These are phyloP conservation scores for Pluteus cervinus DNA, from an alignment of 768 basidiomycete genomes.

Conservation along the genomic window DNA sequence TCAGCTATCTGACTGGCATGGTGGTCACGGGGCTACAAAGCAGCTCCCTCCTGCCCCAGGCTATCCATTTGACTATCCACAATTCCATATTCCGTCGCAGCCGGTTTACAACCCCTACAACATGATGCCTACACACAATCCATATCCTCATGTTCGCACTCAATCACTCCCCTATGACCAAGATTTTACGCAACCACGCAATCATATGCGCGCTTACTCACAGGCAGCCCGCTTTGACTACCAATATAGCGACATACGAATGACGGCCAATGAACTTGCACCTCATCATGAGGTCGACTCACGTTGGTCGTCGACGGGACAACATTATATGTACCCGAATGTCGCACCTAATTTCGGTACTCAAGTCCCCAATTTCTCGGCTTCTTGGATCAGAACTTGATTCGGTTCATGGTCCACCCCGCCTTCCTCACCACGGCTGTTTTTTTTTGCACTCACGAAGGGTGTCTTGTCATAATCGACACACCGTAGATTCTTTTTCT, in stretches of 20 bases:
- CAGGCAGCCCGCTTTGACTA: conserved; percentile 55
- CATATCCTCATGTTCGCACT: conserved; percentile 45
- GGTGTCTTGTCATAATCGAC: conserved; percentile 23
- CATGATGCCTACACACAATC: conserved; percentile 26
- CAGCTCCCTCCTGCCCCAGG: conserved; percentile 29
- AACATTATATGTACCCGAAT: conserved; percentile 35
- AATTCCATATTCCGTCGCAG: conserved; percentile 24
- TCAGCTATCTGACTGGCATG: conserved; percentile 33
- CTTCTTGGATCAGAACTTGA: conserved; percentile 16
- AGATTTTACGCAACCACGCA: conserved; percentile 37
- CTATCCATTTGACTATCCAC: conserved; percentile 32
- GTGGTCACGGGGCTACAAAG: conserved; percentile 29
- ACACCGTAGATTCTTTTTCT: conserved; percentile 18
- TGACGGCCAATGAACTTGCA: conserved; percentile 37
- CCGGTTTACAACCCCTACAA: conserved; percentile 31
- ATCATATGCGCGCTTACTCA: conserved; percentile 55
- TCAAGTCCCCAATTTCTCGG: conserved; percentile 34
- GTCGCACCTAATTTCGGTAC: conserved; percentile 37
- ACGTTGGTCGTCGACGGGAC: conserved; percentile 37
- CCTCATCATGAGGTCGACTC: conserved; percentile 28
- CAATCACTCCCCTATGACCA: conserved; percentile 51
- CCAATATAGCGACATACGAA: conserved; percentile 37
- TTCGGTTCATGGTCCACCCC: conserved; percentile 5
- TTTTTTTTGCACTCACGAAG: conserved; percentile 11
- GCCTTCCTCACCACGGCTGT: conserved; percentile 8